Evolutionary conservation across 2,329 filamentous ascomycete genomes (phyloP), one percentile per base, ranked within the genome.

Genomic region (Pseudogymnoascus sp.): DNA sequence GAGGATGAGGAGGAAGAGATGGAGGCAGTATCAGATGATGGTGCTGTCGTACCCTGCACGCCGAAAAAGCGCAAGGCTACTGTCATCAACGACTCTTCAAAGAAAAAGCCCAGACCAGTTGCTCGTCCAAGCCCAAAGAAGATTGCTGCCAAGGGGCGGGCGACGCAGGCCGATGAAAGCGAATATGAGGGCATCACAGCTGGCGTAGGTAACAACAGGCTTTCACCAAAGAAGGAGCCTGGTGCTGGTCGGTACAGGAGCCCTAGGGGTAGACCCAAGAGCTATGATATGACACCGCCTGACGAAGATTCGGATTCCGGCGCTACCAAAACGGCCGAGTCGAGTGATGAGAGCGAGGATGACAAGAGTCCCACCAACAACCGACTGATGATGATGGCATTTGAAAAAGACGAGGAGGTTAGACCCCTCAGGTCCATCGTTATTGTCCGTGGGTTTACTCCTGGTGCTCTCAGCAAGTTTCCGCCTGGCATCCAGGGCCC

Each of bases 301-400:
- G 16, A 21, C 11, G 49, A 55, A 35, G n/a, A 16, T n/a, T 33
- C 49, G 6, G 16, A 55, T 14, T 55, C 28, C 5, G 12, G 8
- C 23, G 11, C 14, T 3, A 14, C 12, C 14, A 16, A 52, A 31
- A 52, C 25, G 1, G 45, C 6, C 4, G 45, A 52, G 45, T 31
- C 28, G 5, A 55, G 25, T 28, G 49, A 55, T 35, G 49, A 35
- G 49, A 33, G 49, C 11, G 28, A 55, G 9, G 49, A 35, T 8
- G 49, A 55, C 5, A 28, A 55, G n/a, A 55, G 28, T 16, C 49
- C 28, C 4, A 12, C 16, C 5, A 55, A 21, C 2, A 55, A 33
- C 3, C 28, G 49, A 33, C 14, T 55, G 16, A 55, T 55, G 49
- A 55, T 55, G 49, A 55, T 55, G 49, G 49, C 49, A 21, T 55